These are phyloP conservation scores for Peronospora tabacina DNA, from an alignment of 352 stramenopile genomes.

Conservation along the genomic window DNA sequence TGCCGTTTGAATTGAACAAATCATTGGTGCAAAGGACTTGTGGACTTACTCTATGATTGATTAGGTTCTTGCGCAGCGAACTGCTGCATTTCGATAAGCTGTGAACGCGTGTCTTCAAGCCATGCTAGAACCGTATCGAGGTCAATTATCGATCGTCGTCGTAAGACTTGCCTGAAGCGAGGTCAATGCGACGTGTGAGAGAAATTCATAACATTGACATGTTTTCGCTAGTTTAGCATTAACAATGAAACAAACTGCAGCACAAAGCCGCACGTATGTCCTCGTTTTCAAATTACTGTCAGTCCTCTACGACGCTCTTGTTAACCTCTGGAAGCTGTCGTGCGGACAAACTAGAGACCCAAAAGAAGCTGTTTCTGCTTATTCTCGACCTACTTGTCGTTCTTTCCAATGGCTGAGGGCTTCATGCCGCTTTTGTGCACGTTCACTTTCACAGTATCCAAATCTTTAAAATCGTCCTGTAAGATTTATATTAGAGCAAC, in stretches of 20 bases:
- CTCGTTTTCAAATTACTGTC: too few relatives aligned
- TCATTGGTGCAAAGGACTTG: background rate
- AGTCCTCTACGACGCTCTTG: too few relatives aligned
- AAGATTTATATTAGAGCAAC: background rate
- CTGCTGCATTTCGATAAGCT: conserved; percentile 32
- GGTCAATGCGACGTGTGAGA: background rate
- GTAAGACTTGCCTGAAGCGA: background rate
- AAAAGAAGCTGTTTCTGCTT: too few relatives aligned
- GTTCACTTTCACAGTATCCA: conserved; percentile 77
- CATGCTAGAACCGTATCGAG: background rate
- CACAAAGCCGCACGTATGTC: conserved; percentile 1
- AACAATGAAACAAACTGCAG: background rate
- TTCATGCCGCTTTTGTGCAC: conserved; percentile 77
- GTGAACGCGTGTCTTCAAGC: background rate
- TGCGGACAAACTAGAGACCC: too few relatives aligned
- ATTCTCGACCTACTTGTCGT: conserved; percentile 23
- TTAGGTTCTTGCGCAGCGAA: conserved; percentile 40
- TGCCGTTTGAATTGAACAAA: background rate
- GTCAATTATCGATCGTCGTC: background rate
- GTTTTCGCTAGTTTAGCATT: background rate
- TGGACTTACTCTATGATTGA: conserved; percentile 1
- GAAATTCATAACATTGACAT: background rate
- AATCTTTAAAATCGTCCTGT: conserved; percentile 76
- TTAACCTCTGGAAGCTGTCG: background rate
- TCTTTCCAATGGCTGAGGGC: conserved; percentile 46